Conservation (phyloP, 2,329 filamentous ascomycete species). For the Xylogone sp. region DNA sequence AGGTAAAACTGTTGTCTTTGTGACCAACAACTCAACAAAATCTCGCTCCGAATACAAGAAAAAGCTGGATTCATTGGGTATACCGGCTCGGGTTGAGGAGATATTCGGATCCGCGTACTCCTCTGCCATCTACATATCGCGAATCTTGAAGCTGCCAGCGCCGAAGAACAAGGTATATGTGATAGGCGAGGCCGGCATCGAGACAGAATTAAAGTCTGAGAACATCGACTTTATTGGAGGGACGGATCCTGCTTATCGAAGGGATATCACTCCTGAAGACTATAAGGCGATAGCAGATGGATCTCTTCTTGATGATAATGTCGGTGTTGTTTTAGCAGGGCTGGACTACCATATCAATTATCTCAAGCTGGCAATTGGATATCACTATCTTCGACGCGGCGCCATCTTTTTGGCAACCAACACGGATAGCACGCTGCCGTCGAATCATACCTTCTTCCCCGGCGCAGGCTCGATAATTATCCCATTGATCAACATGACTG, state of each 20-base stretch:
- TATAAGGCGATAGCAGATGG: slow-evolving; percentile 74
- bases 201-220: slow-evolving; percentile 80
- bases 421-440: slow-evolving; percentile 83
- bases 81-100: slow-evolving; percentile 78
- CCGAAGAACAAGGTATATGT: slow-evolving; percentile 93
- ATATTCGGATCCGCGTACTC: slow-evolving; percentile 93
- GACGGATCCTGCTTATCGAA: slow-evolving; percentile 72
- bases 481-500: slow-evolving; percentile 70
- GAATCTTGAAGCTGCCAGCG: slow-evolving; percentile 75
- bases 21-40: slow-evolving; percentile 99
- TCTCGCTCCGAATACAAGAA: slow-evolving; percentile 88
- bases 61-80: slow-evolving; percentile 79
- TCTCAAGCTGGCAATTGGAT: slow-evolving; percentile 79
- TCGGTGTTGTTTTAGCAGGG: slow-evolving; percentile 84
- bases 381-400: slow-evolving; percentile 79
- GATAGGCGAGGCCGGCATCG: slow-evolving; percentile 86
- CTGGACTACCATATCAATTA: slow-evolving; percentile 96
- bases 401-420: slow-evolving; percentile 92
- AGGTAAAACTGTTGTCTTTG: slow-evolving; percentile 93
- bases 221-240: slow-evolving; percentile 79
- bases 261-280: slow-evolving; percentile 77
- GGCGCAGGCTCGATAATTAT: slow-evolving; percentile 82
- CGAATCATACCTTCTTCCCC: slow-evolving; percentile 78
- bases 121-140: slow-evolving; percentile 89
- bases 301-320: slow-evolving; percentile 76